Evolutionary conservation across 306 rosid genomes (phyloP), one percentile per base, ranked within the genome.

Genomic region (Chamaecrista fasciculata): DNA sequence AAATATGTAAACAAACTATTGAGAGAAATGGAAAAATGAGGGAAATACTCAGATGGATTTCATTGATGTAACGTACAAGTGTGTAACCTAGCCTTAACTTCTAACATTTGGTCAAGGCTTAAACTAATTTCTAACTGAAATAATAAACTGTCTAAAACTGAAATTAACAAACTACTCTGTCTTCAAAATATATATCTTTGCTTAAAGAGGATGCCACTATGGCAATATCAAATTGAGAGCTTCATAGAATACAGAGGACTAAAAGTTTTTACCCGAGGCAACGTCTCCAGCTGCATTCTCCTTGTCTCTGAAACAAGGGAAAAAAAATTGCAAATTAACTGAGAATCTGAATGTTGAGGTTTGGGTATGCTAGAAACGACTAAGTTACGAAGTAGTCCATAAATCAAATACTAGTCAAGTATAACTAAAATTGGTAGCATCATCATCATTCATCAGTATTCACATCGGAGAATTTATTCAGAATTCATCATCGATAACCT

Each of bases 241-340:
- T 43, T 25, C 8, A 6, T 23, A 42, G 46, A 42, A n/a, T 26
- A 31, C 2, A 56, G 6, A 37, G 42, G 49, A 52, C 56, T 51
- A 70, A 62, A 25, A 42, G 39, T 39, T n/a, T n/a, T n/a, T 70
- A 86, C 96, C 90, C 1, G 84, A 76, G 47, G 90, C 88, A 59
- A 80, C 90, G 28, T 70, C 86, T 71, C 60, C 86, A 24, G 76
- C 83, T 33, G 55, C 73, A 44, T 15, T 18, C 3, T 37, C 82
- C 39, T 76, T 69, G 50, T 71, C 66, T 51, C 91, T 82, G 82
- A 10, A 53, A 78, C 28, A 40, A 64, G 3, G 82, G 8, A 53
- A 78, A 28, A 40, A 64, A 3, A 50, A 51, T 43, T 47, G 62
- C 25, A 62, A 31, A 66, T 24, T 47, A 44, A 52, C 52, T 15